Percentiles rank a stretch among this genome's conserved stretches.
Evolutionary conservation across 2,329 filamentous ascomycete species (phyloP).

Genomic region (Penicillium concentricum): DNA sequence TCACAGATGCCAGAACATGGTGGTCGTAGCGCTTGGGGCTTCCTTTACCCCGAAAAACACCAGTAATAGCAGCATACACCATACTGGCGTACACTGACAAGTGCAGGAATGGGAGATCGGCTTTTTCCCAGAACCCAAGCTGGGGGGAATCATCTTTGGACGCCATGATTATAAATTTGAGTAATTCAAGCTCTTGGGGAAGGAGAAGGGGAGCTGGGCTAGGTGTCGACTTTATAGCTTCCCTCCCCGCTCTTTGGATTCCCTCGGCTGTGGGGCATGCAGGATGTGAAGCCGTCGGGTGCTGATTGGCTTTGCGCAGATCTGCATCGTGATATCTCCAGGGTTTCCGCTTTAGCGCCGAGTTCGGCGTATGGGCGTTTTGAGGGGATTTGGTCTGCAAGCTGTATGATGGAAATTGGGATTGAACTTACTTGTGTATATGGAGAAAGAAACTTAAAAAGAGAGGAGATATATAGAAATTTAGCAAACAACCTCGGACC

Average conservation of each 20-base stretch:
- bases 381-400: not conserved
- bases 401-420: not conserved
- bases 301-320: not conserved
- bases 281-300: not conserved
- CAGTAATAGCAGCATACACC: constrained; percentile 35
- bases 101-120: constrained; percentile 29
- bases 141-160: constrained; percentile 18
- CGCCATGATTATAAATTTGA: not conserved
- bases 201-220: not conserved
- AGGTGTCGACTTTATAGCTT: not conserved
- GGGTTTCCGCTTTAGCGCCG: too few relatives aligned
- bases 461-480: too few relatives aligned
- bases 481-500: not conserved
- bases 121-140: constrained; percentile 37
- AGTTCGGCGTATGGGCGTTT: not conserved
- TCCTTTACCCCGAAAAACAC: constrained; percentile 39
- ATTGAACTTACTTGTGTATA: not conserved
- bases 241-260: not conserved
- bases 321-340: not conserved
- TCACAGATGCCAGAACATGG: constrained; percentile 33
- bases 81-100: constrained; percentile 27
- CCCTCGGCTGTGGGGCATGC: not conserved
- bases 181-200: not conserved
- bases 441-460: too few relatives aligned
- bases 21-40: constrained; percentile 37